A percentile compares a stretch with the other conserved stretches of the same genome.
These are phyloP conservation scores for Chlamydomonas incerta DNA, from an alignment of 139 green algal species.

Conservation along the genomic window DNA sequence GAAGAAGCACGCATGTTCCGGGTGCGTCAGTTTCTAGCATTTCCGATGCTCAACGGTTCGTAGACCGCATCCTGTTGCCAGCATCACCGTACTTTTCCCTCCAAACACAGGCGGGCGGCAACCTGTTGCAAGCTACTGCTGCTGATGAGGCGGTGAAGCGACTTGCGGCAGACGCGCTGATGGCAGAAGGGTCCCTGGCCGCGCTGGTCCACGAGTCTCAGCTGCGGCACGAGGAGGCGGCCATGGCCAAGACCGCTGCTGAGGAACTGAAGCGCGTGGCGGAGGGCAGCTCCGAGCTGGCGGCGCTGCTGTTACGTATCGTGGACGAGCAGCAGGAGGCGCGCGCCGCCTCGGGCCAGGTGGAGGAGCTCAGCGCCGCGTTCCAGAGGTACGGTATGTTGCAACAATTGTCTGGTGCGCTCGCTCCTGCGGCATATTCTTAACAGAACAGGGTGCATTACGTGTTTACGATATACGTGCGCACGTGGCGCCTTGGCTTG, in stretches of 20 bases:
- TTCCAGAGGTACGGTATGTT: neutral
- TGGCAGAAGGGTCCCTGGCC: neutral
- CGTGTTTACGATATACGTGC: no score
- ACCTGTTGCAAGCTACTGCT: conserved; percentile 1
- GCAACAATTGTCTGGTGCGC: no score
- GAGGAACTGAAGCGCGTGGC: conserved; percentile 26
- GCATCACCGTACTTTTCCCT: no score
- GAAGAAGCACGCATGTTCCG: conserved; percentile 15
- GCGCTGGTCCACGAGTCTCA: neutral
- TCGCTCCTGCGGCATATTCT: no score
- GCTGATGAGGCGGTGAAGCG: conserved; percentile 18
- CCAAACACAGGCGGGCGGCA: conserved; percentile 7
- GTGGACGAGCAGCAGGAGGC: conserved; percentile 16
- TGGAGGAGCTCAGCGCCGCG: neutral
- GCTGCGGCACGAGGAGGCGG: conserved; percentile 13
- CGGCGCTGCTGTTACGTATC: neutral
- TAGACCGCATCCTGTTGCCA: no score
- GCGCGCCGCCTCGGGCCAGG: neutral
- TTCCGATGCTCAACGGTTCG: no score
- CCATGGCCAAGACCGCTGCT: neutral
- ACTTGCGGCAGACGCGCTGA: conserved; percentile 6
- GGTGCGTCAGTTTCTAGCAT: neutral
- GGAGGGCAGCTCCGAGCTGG: conserved; percentile 5
- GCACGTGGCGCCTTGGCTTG: no score
- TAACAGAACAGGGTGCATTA: no score